phyloP scores from a whole-genome alignment of 164 flowering plant genomes.

The Annona cherimola region DNA sequence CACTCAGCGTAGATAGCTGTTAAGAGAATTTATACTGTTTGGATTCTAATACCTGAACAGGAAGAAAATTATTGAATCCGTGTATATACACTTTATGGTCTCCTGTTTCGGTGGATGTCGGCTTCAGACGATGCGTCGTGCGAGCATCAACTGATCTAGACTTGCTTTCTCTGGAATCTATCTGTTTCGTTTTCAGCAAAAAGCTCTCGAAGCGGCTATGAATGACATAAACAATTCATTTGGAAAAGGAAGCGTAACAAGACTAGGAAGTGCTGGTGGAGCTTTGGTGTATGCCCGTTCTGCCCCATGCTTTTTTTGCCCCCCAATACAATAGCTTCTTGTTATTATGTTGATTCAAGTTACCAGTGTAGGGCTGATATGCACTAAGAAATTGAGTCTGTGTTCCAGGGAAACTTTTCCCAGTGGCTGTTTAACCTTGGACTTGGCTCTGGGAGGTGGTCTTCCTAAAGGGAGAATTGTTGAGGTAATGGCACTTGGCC shows the following conservation, averaged over 20 bases:
- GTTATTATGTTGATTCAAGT: no score
- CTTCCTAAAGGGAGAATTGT: constrained; percentile 97
- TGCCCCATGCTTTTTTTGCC: constrained; percentile 6
- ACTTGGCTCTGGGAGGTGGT: constrained; percentile 95
- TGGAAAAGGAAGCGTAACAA: constrained; percentile 97
- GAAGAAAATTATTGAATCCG: background rate
- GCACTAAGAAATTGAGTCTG: background rate
- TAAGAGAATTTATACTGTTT: background rate
- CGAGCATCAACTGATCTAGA: background rate
- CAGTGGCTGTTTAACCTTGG: constrained; percentile 93
- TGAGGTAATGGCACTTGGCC: constrained; percentile 46
- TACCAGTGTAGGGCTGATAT: background rate
- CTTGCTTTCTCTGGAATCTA: background rate
- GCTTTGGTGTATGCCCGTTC: constrained; percentile 74
- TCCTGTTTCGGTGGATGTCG: background rate
- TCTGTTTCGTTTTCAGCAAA: constrained; percentile 54
- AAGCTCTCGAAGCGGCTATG: constrained; percentile 97
- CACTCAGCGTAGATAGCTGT: background rate
- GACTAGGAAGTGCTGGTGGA: constrained; percentile 99
- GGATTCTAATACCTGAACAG: background rate
- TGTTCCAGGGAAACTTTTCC: constrained; percentile 92
- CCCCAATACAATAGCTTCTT: no score
- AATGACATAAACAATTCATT: constrained; percentile 88
- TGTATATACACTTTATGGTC: background rate
- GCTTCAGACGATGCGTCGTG: background rate